Base-by-base conservation (phyloP, 2,329 filamentous ascomycete species). In the Diaporthe capsici region DNA sequence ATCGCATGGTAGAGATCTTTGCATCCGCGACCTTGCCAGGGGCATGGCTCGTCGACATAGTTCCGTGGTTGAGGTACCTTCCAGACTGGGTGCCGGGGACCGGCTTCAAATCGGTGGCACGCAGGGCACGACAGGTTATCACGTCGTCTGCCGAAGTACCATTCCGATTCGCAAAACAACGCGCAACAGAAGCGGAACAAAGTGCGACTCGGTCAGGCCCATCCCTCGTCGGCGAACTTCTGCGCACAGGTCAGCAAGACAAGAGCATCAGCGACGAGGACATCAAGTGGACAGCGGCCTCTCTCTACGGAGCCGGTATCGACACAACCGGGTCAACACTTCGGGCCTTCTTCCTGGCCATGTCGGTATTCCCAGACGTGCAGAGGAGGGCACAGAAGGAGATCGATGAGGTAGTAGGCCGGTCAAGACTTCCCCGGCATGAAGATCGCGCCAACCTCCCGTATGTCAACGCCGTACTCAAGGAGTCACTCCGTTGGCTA, bases 311-410 rank as follows among this genome's bases (percentile, higher is more conserved):
- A 2, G 71, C 60, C 5, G 71, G 42, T 25, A 39, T 70, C 25
- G 75, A 74, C n/a, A 76, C 75, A 3, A 74, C 71, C 12, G 53
- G 34, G 17, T 53, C 49, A 25, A 49, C 53, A 12, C 71, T 76
- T 12, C 34, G 58, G 3, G 87, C 51, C 17, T 75, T 87, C 78
- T 85, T 85, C 76, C 80, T 88, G 1, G 86, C 84, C 9, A 87
- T 88, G 83, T 81, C 80, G 8, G 63, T 86, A 17, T 83, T 82
- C 60, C 87, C 86, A 0, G 84, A 87, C 42, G 81, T 83, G 0
- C 85, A 86, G 49, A 78, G 78, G 13, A 79, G 58, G 81, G 84
- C 70, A 81, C 84, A 65, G 60, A 17, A n/a, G 17, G 73, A 75
- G n/a, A 72, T 75, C 0, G 57, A 75, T 25, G 49, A 49, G 13